Evolutionary conservation across 169 alveolate species (phyloP), one percentile per base, ranked within the genome.

Genomic region (Neospora caninum): DNA sequence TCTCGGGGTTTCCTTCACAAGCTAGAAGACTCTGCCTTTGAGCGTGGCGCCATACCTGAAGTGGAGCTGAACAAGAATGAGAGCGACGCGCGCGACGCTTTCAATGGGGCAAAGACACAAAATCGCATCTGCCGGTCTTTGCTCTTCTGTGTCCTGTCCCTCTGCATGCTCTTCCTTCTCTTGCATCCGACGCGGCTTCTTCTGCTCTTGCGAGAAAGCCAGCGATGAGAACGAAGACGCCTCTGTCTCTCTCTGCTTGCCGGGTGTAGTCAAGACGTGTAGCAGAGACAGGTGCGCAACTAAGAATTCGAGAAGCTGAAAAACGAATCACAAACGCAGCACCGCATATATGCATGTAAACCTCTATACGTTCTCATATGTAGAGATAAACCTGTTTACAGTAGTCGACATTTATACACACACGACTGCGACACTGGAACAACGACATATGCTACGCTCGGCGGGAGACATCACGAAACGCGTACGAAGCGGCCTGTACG

Each of bases 41-140:
- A 49, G 13, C 13, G 58, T 49, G 58, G n/a, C n/a, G n/a, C 22
- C 89, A 0, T 53, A 92, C 94, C 91, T 80, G 94, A 80, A 83
- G 80, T 92, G 91, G 36, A 92, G 80, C 92, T 92, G 95, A 34
- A 92, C 92, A 27, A 92, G 88, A 38, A 54, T 45, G 45, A 92
- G 92, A 45, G 92, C 95, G 38, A 82, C 53, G 64, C 92, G 91
- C 27, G 80, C 92, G 38, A 80, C 92, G 6, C 58, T 29, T 73
- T 92, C 95, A 18, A 86, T 45, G 1, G 91, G 82, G n/a, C 91
- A 82, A n/a, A 82, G 89, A 31, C 38, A 82, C n/a, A 39, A n/a
- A n/a, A 78, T 27, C 73, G 73, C 73, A 29, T 64, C 73, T 64
- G 25, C 20, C 73, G 73, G 31, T 36, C 80, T 69, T 22, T n/a